These are phyloP conservation scores for Dactylellina haptotyla DNA, from an alignment of 2,329 filamentous ascomycete species.

Conservation along the genomic window DNA sequence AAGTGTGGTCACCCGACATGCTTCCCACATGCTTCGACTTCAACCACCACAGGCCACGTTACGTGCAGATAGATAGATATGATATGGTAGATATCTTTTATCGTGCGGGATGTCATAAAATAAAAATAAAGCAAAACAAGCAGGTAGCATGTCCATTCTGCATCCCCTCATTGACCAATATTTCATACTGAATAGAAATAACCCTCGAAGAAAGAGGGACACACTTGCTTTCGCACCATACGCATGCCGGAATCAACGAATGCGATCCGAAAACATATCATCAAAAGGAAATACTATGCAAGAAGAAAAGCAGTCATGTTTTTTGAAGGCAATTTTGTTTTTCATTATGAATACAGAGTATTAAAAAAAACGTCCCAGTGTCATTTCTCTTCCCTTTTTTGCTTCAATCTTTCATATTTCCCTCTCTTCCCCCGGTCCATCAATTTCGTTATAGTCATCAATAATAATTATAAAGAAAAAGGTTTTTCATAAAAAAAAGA, in stretches of 20 bases:
- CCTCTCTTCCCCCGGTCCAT: slow-evolving; percentile 10
- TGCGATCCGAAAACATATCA: too few species aligned
- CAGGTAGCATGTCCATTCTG: slow-evolving; percentile 1
- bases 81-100: too few species aligned
- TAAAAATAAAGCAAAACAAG: neutral
- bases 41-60: slow-evolving; percentile 6
- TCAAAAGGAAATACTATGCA: too few species aligned
- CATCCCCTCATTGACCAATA: neutral
- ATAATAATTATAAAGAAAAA: slow-evolving; percentile 35
- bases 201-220: slow-evolving; percentile 5
- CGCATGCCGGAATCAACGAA: neutral
- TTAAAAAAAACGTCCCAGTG: slow-evolving; percentile 21
- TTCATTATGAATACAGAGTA: slow-evolving; percentile 37
- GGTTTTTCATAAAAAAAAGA: slow-evolving; percentile 11
- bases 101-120: too few species aligned
- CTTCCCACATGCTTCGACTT: slow-evolving; percentile 12
- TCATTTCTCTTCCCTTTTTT: slow-evolving; percentile 4
- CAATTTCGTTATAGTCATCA: slow-evolving; percentile 25
- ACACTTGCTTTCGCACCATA: neutral
- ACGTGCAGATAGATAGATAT: neutral
- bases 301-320: slow-evolving; percentile 19
- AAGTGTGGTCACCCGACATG: slow-evolving; percentile 40
- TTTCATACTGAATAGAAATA: slow-evolving; percentile 3
- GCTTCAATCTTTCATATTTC: neutral
- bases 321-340: slow-evolving; percentile 30